These are phyloP conservation scores for Cerioporus squamosus DNA, from an alignment of 1,284 basidiomycete genomes.

Conservation along the genomic window DNA sequence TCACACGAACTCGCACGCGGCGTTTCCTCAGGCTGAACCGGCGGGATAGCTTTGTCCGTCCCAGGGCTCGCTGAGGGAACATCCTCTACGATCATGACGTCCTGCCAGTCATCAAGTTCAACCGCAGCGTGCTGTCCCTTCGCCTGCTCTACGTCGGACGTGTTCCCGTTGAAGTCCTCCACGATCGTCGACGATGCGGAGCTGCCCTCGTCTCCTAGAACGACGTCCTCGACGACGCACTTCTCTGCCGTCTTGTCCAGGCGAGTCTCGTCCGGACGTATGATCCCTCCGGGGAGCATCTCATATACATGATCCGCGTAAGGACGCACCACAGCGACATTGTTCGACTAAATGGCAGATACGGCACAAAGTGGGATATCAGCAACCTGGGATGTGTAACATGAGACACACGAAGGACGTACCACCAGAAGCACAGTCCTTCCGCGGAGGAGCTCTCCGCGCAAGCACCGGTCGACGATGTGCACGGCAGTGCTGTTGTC, in stretches of 20 bases:
- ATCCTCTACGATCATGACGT: too few species aligned
- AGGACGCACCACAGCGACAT: constrained; percentile 57
- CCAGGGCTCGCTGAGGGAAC: too few species aligned
- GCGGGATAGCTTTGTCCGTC: too few species aligned
- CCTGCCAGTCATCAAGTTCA: too few species aligned
- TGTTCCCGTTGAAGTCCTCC: too few species aligned
- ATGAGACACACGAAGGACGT: constrained; percentile 26
- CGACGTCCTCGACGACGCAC: too few species aligned
- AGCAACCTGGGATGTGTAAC: too few species aligned
- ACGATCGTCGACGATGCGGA: not conserved
- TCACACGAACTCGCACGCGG: constrained; percentile 45
- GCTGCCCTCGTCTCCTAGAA: too few species aligned
- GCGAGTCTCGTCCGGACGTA: constrained; percentile 26
- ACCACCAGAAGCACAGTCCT: constrained; percentile 77
- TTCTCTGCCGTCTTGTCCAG: not conserved
- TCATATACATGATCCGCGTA: constrained; percentile 66
- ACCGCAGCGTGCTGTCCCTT: too few species aligned
- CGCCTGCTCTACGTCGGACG: too few species aligned
- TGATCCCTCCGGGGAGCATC: constrained; percentile 51
- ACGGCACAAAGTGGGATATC: not conserved
- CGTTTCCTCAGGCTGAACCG: constrained; percentile 42
- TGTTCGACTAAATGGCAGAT: constrained; percentile 18
- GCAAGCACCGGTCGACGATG: constrained; percentile 78
- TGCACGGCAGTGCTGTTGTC: constrained; percentile 72
- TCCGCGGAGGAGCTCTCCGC: constrained; percentile 64